Evolutionary conservation across 257 asterid genomes (phyloP).

Genomic region (Jacaranda copaia): DNA sequence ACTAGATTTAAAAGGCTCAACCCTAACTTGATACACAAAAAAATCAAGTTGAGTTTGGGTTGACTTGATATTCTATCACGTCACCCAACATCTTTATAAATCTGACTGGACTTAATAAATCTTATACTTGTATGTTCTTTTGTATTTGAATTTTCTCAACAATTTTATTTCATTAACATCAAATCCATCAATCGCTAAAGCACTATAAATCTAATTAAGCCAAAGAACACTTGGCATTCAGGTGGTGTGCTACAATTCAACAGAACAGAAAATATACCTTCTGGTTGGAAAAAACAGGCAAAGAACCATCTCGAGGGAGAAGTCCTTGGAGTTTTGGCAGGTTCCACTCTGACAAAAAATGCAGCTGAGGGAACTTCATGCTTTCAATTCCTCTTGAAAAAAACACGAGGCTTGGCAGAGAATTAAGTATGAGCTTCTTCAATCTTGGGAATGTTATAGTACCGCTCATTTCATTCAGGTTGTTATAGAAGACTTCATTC

Average conservation of each 20-base stretch:
- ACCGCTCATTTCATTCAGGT: not conserved
- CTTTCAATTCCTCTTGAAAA: not conserved
- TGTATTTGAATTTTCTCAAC: too few species aligned
- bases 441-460: not conserved
- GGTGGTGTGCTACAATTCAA: not conserved
- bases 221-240: too few species aligned
- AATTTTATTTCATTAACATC: too few species aligned
- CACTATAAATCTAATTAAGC: too few species aligned
- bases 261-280: not conserved
- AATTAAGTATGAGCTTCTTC: conserved; percentile 1
- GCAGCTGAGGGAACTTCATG: conserved; percentile 9
- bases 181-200: too few species aligned
- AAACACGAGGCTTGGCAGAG: not conserved
- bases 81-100: too few species aligned
- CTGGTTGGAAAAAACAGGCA: not conserved
- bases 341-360: not conserved
- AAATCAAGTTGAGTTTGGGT: too few species aligned
- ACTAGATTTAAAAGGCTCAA: too few species aligned
- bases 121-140: too few species aligned
- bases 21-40: too few species aligned
- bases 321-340: not conserved
- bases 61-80: too few species aligned
- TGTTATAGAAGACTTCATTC: not conserved
- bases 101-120: too few species aligned
- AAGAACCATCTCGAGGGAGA: not conserved